A percentile compares a stretch with the other conserved stretches of the same genome.
These are phyloP conservation scores for Cryptococcus sp. DNA, from an alignment of 1,284 basidiomycete species.

Conservation along the genomic window DNA sequence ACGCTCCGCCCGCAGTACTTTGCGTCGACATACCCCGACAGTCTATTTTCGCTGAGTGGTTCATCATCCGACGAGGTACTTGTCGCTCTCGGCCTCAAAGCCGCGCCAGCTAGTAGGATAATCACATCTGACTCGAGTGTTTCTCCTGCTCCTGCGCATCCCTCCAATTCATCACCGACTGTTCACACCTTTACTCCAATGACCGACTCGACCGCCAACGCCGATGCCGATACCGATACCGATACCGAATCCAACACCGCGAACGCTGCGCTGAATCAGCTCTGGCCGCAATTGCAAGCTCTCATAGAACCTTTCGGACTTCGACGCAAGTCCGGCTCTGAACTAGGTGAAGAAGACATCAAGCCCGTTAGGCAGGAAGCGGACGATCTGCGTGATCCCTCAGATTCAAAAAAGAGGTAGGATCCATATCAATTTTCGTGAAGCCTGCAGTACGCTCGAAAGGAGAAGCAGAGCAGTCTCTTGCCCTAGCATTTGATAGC, in stretches of 20 bases:
- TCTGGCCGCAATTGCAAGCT: conserved; percentile 49
- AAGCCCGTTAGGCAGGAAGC: conserved; percentile 41
- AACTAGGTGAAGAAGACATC: conserved; percentile 26
- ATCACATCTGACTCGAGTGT: conserved; percentile 10
- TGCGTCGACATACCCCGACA: conserved; percentile 58
- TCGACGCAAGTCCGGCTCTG: conserved; percentile 6
- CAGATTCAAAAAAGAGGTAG: conserved; percentile 16
- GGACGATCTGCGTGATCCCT: conserved; percentile 48
- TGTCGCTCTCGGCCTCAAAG: conserved; percentile 29
- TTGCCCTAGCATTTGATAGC: too few species aligned
- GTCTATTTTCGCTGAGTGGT: conserved; percentile 75
- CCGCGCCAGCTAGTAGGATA: conserved; percentile 8
- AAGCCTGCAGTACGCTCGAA: too few species aligned
- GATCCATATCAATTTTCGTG: too few species aligned
- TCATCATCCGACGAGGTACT: conserved; percentile 83
- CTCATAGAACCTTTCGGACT: conserved; percentile 48
- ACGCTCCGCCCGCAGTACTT: conserved; percentile 61
- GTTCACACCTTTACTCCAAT: not conserved
- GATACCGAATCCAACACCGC: conserved; percentile 7
- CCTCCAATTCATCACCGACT: not conserved
- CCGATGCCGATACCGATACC: conserved; percentile 1
- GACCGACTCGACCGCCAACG: conserved; percentile 7
- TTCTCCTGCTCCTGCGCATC: conserved; percentile 6
- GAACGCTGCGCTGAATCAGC: conserved; percentile 42
- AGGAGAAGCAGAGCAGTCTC: too few species aligned